Conservation (phyloP, 495 filamentous ascomycete species). For the Xylaria intraflava region DNA sequence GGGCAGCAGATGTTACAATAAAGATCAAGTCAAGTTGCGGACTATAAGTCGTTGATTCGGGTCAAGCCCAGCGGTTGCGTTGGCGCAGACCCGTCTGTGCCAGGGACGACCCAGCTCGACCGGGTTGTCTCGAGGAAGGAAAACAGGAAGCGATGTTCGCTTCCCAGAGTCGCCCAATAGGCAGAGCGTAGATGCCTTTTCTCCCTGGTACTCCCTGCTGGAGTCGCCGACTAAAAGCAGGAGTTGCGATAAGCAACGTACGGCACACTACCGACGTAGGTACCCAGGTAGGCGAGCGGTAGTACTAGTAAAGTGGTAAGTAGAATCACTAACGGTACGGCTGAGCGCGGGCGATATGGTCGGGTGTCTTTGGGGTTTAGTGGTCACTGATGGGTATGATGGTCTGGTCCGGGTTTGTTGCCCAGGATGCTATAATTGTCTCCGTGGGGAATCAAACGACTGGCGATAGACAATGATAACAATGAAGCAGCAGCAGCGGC, state of each 20-base stretch:
- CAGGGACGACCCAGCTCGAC: conserved; percentile 7
- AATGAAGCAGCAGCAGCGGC: conserved; percentile 1
- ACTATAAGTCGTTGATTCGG: conserved; percentile 6
- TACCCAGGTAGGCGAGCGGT: too few relatives aligned
- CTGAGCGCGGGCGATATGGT: too few relatives aligned
- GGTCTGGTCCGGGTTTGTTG: neutral
- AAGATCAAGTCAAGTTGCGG: conserved; percentile 1
- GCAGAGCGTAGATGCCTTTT: conserved; percentile 4
- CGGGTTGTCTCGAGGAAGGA: neutral
- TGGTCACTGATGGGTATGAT: neutral
- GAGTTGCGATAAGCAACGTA: neutral
- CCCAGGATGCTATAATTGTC: neutral
- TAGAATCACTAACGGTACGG: too few relatives aligned
- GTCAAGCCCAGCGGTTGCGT: conserved; percentile 5
- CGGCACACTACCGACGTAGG: too few relatives aligned
- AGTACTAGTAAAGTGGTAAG: too few relatives aligned
- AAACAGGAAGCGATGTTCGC: conserved; percentile 8
- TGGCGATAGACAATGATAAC: neutral
- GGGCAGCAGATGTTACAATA: neutral
- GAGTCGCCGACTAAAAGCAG: neutral
- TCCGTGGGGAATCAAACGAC: conserved; percentile 7
- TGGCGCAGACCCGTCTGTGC: neutral
- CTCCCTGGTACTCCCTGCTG: neutral
- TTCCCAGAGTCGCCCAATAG: neutral
- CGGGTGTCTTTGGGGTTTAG: too few relatives aligned